Evolutionary conservation across 225 moss, liverwort and hornwort genomes (phyloP).

Genomic region (Pseudoscleropodium purum): DNA sequence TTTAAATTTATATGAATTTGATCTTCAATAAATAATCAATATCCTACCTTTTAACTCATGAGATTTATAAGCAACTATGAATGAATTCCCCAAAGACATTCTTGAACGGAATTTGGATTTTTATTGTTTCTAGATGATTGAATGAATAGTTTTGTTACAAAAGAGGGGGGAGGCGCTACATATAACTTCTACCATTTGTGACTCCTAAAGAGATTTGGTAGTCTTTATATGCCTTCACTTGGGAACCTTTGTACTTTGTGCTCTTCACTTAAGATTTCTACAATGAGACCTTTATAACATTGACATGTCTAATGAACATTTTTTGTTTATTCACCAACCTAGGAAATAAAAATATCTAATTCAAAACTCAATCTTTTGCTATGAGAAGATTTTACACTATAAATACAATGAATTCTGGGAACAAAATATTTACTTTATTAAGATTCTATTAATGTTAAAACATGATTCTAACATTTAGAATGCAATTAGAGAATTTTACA

Average conservation of each 20-base stretch:
- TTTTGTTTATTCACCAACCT: background rate
- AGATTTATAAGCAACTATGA: background rate
- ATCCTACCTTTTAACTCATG: background rate
- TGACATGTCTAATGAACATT: background rate
- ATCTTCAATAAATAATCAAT: background rate
- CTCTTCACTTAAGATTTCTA: background rate
- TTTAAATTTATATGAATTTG: background rate
- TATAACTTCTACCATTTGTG: background rate
- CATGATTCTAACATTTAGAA: too few species aligned
- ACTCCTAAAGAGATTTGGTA: background rate
- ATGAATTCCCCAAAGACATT: fast-evolving
- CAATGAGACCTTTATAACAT: background rate
- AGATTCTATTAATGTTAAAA: background rate
- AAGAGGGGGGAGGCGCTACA: background rate
- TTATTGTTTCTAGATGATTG: background rate
- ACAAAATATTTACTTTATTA: background rate
- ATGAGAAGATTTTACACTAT: background rate
- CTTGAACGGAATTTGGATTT: fast-evolving
- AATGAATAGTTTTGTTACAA: background rate
- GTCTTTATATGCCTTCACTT: fast-evolving
- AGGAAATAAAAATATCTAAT: background rate
- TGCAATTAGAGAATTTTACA: background rate
- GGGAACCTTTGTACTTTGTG: background rate
- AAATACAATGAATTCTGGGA: background rate
- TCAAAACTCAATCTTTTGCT: background rate